Percentiles rank a stretch among this genome's conserved stretches.
phyloP scores from a whole-genome alignment of 768 basidiomycete genomes.

The Auriscalpium vulgare region DNA sequence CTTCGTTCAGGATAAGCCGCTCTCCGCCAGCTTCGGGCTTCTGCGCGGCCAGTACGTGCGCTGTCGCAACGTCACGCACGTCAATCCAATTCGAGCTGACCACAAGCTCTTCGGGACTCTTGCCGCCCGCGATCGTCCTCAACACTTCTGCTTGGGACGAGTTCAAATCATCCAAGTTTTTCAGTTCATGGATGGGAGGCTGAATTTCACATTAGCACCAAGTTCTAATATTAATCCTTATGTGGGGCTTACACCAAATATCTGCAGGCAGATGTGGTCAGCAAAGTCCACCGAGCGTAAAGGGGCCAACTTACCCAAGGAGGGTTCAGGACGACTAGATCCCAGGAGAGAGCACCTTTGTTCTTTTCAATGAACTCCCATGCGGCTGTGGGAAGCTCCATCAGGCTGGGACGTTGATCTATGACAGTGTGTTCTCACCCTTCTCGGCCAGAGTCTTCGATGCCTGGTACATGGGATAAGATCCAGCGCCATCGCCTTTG shows the following conservation, averaged over 20 bases:
- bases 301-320: conserved; percentile 24
- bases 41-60: background rate
- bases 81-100: background rate
- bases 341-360: conserved; percentile 28
- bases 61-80: background rate
- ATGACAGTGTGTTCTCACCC: background rate
- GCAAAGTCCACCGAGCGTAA: background rate
- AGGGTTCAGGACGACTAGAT: conserved; percentile 32
- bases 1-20: background rate
- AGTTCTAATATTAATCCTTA: background rate
- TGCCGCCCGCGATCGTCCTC: background rate
- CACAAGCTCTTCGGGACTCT: background rate
- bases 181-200: background rate
- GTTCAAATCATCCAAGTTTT: background rate
- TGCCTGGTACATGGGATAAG: background rate
- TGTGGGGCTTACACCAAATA: background rate
- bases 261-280: background rate
- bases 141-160: background rate
- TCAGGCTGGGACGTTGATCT: background rate
- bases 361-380: conserved; percentile 27
- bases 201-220: background rate
- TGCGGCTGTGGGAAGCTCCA: background rate
- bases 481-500: background rate
- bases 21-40: background rate
- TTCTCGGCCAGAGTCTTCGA: background rate